These are phyloP conservation scores for Stipa capillata DNA, from an alignment of 176 grass and related monocot species.

Conservation along the genomic window DNA sequence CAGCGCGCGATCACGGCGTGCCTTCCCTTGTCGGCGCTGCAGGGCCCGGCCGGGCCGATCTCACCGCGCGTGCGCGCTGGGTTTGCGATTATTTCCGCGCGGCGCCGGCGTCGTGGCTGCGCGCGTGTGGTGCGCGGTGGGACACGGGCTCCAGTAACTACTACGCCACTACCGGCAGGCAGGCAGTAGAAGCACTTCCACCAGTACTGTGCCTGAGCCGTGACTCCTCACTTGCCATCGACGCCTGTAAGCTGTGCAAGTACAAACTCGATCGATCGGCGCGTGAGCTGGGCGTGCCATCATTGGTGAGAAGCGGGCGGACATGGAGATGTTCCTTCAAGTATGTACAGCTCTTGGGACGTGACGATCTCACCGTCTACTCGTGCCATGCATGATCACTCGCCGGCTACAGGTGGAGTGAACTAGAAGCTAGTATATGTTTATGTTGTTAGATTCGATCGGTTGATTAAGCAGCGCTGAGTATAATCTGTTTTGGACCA, in stretches of 20 bases:
- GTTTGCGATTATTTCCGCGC: neutral
- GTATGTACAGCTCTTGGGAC: neutral
- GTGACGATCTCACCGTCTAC: neutral
- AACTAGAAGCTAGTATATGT: constrained; percentile 9
- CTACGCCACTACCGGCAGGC: neutral
- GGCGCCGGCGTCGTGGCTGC: constrained; percentile 8
- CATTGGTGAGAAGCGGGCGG: neutral
- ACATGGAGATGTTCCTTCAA: neutral
- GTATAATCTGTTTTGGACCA: too few relatives aligned
- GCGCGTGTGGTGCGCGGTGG: neutral
- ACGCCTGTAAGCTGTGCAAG: neutral
- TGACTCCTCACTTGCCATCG: constrained; percentile 24
- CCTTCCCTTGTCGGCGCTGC: constrained; percentile 25
- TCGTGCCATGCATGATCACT: constrained; percentile 4
- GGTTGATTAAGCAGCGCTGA: too few relatives aligned
- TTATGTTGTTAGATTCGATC: too few relatives aligned
- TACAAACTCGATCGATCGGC: neutral
- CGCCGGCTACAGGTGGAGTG: neutral
- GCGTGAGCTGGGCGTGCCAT: neutral
- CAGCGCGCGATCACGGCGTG: constrained; percentile 22
- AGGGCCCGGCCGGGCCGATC: neutral
- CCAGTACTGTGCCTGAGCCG: too few relatives aligned
- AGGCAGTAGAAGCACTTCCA: too few relatives aligned
- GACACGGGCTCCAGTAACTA: neutral
- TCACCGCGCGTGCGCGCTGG: too few relatives aligned